Base-by-base conservation (phyloP, 2,329 filamentous ascomycete species). In the Aspergillus sp. region DNA sequence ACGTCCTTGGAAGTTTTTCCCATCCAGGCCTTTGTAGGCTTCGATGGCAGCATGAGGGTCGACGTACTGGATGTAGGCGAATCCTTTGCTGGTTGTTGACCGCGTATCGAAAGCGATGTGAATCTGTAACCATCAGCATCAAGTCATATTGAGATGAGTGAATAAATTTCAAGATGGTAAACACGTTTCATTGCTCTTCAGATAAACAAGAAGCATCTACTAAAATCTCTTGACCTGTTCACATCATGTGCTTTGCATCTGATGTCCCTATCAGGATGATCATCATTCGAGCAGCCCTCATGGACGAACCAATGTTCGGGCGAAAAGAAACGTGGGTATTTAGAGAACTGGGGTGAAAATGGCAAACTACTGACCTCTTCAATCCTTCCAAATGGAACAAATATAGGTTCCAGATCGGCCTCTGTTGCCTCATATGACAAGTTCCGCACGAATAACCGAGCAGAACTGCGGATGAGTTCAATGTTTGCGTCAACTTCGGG, bases 221-320 rank as follows among this genome's bases (percentile, higher is more conserved):
- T 96, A 98, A 95, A 95, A 93, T 86, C 80, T 88, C 84, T 90
- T 84, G 85, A 85, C 83, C 82, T 73, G 70, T 78, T 89, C 76
- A 27, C 87, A 90, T 94, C 90, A 97, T 76, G 76, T 89, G 87
- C 88, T 73, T 69, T 76, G 86, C 86, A 91, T 96, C 87, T 90
- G 91, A 83, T 97, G 93, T 97, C 93, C 93, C 93, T 97, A 97
- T 97, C 93, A 82, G 86, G 86, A 81, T 81, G 74, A 32, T 97
- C 91, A 97, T 97, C 93, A 91, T 79, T 69, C 72, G 74, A 76
- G 62, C 60, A 55, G 52, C 46, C 49, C 45, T 49, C 44, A 42
- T 43, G 37, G 27, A 11, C 31, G 33, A 33, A 7, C 19, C 19
- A 19, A 19, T 19, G 4, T 19, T 19, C 4, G 19, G 19, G 19